Evolutionary conservation across 768 basidiomycete species (phyloP), one percentile per base, ranked within the genome.

Genomic region (Pleurotus citrinopileatus): DNA sequence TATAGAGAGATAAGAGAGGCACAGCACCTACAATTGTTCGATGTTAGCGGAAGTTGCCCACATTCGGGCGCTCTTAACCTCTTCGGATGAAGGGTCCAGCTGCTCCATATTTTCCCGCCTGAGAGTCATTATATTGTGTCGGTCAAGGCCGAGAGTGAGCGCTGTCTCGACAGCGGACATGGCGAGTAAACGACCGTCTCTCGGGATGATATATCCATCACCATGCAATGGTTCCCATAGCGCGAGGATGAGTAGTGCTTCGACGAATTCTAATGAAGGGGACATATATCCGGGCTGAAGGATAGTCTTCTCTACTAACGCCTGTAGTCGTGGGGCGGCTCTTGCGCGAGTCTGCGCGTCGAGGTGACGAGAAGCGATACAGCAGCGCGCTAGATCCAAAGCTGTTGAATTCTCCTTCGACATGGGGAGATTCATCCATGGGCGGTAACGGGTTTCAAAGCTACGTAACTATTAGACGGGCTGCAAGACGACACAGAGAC

Each of bases 131-230:
- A 48, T 29, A n/a, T 27, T 22, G 13, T 34, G 17, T 25, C 46
- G 46, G 34, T 51, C 48, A 5, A 76, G 63, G 25, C 68, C 70
- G 52, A 80, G 59, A 57, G 75, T 75, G 62, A 72, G 74, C 19
- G 75, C 75, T 73, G 76, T 76, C 46, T 69, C 74, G 25, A 79
- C 70, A 13, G 78, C 78, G 13, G 74, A 65, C 13, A 67, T 73
- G 26, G 72, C 67, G 20, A 72, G 62, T 37, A 76, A 52, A 29
- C 74, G 70, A 17, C 69, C 74, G 25, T 78, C 78, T 4, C 70
- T 68, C 1, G 53, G 40, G 63, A 66, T 48, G 66, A 62, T 43
- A 60, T 65, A 7, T 61, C 57, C 29, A 67, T 52, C 53, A 25
- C 70, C 67, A 22, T 66, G 69, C 27, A 77, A 62, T 4, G 78